Evolutionary conservation across 2,329 filamentous ascomycete genomes (phyloP).

Genomic region (Beauveria asiatica): DNA sequence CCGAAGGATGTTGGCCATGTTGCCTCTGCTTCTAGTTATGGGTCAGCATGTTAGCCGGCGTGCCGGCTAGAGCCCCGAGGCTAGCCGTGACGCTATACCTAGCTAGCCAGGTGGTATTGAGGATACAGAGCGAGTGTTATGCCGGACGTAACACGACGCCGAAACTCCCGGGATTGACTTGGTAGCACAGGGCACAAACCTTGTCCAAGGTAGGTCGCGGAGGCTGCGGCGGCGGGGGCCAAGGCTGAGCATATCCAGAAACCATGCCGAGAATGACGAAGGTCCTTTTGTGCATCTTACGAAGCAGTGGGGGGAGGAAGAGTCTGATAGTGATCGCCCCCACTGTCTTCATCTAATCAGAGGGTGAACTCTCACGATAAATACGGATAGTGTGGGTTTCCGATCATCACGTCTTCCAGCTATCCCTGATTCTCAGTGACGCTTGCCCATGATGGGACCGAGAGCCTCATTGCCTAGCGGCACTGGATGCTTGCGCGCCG

Average conservation of each 20-base stretch:
- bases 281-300: background rate
- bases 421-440: background rate
- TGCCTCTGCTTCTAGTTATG: background rate
- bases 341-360: background rate
- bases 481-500: too few relatives aligned
- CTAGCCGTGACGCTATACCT: background rate
- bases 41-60: background rate
- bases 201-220: background rate
- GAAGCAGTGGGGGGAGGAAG: background rate
- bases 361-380: background rate
- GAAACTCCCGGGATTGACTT: background rate
- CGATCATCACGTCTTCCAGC: background rate
- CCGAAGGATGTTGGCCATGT: background rate
- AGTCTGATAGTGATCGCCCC: background rate
- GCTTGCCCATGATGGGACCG: background rate
- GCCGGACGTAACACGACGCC: background rate
- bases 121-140: background rate
- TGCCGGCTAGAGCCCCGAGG: background rate
- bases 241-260: background rate
- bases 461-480: background rate
- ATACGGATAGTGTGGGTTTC: background rate
- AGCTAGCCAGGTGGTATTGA: conserved; percentile 1
- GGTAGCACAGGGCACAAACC: background rate
- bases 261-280: background rate
- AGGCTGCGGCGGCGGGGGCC: background rate